Evolutionary conservation across 164 flowering plant species (phyloP).

Genomic region (Cinnamomum micranthum): DNA sequence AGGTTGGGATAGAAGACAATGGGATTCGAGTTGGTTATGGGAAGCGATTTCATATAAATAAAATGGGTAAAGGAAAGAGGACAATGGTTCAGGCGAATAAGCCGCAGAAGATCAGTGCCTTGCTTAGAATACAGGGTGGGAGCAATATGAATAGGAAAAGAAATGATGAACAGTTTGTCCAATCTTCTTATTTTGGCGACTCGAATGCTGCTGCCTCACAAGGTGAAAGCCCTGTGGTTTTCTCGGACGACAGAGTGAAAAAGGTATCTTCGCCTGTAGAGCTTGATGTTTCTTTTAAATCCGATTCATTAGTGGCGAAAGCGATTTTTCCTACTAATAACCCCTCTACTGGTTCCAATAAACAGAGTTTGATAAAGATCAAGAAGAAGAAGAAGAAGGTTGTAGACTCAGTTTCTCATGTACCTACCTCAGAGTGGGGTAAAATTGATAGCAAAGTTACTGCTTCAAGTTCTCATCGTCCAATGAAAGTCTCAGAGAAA

Average conservation of each 20-base stretch:
- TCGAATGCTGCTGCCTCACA: constrained; percentile 21
- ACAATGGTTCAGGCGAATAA: constrained; percentile 21
- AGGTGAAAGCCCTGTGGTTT: constrained; percentile 25
- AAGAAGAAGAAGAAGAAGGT: constrained; percentile 26
- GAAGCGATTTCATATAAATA: background rate
- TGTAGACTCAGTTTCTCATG: background rate
- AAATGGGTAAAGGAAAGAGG: background rate
- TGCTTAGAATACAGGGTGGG: constrained; percentile 45
- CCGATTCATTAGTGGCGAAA: constrained; percentile 73
- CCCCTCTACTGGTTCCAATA: constrained; percentile 21
- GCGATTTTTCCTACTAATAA: constrained; percentile 39
- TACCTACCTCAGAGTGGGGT: constrained; percentile 11
- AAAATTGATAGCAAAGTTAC: constrained; percentile 9
- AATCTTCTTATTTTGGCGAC: constrained; percentile 19
- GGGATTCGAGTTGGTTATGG: background rate
- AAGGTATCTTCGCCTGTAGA: constrained; percentile 48
- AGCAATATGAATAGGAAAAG: constrained; percentile 35
- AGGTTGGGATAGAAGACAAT: background rate
- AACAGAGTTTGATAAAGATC: constrained; percentile 17
- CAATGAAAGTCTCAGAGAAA: constrained; percentile 10
- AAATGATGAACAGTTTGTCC: constrained; percentile 19
- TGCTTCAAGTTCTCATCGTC: constrained; percentile 1
- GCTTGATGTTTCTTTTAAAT: constrained; percentile 77
- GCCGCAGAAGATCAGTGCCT: constrained; percentile 55
- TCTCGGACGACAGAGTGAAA: constrained; percentile 16